phyloP scores from a whole-genome alignment of 2,329 filamentous ascomycete species.

The Talaromyces sp. region DNA sequence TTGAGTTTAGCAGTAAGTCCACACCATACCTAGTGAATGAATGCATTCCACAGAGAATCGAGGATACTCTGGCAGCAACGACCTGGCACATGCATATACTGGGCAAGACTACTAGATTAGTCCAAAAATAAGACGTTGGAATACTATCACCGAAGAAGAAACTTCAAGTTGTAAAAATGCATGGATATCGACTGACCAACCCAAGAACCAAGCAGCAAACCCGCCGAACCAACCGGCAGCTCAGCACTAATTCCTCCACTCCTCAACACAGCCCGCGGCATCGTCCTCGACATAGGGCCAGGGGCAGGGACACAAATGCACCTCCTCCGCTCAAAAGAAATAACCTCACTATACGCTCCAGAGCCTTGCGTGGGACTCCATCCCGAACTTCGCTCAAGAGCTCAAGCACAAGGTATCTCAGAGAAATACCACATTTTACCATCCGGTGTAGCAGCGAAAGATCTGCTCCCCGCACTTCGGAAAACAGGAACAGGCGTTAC shows the following conservation, averaged over 20 bases:
- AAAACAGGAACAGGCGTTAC: slow-evolving; percentile 33
- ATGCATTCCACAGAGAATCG: too few relatives aligned
- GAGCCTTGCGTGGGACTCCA: slow-evolving; percentile 57
- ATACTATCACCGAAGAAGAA: too few relatives aligned
- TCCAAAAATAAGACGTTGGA: too few relatives aligned
- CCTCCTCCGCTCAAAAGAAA: slow-evolving; percentile 46
- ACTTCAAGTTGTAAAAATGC: too few relatives aligned
- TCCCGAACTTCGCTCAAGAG: slow-evolving; percentile 44
- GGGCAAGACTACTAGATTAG: too few relatives aligned
- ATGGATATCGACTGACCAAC: too few relatives aligned
- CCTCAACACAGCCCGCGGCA: slow-evolving; percentile 43
- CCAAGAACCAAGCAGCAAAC: too few relatives aligned
- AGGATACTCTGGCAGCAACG: too few relatives aligned
- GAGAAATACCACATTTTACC: slow-evolving; percentile 55
- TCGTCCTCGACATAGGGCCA: slow-evolving; percentile 55
- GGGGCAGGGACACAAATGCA: slow-evolving; percentile 56
- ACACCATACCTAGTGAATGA: background rate
- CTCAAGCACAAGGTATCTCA: slow-evolving; percentile 44
- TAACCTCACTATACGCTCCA: slow-evolving; percentile 56
- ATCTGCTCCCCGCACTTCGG: slow-evolving; percentile 43
- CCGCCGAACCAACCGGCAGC: slow-evolving; percentile 24
- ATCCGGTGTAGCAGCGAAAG: slow-evolving; percentile 51
- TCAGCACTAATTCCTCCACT: slow-evolving; percentile 45
- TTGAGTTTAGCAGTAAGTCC: slow-evolving; percentile 40
- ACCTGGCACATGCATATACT: too few relatives aligned